phyloP scores from a whole-genome alignment of 1,139 yeast genomes.

The Pichia sp. region DNA sequence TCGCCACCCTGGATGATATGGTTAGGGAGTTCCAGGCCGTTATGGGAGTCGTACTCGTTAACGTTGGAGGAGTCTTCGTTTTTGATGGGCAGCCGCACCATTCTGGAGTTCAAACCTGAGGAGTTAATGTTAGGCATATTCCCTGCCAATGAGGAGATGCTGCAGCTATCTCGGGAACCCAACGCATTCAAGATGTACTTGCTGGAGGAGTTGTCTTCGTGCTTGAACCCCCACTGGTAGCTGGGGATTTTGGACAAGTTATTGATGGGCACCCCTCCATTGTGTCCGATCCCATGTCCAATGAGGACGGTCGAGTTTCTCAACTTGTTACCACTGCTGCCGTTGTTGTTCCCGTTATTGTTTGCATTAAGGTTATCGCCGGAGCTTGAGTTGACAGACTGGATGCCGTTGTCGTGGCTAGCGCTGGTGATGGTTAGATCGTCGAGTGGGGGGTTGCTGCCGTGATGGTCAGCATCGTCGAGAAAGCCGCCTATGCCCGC shows the following conservation, averaged over 20 bases:
- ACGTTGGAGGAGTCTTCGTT: conserved; percentile 11
- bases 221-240: conserved; percentile 32
- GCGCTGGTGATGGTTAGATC: neutral
- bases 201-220: conserved; percentile 24
- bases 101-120: conserved; percentile 26
- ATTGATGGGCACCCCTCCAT: conserved; percentile 31
- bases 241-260: conserved; percentile 32
- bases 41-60: conserved; percentile 9
- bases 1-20: conserved; percentile 17
- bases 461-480: neutral
- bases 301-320: conserved; percentile 21
- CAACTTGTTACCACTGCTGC: neutral
- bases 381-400: neutral
- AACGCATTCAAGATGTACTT: conserved; percentile 20
- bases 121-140: conserved; percentile 20
- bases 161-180: conserved; percentile 20
- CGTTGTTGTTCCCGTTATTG: neutral
- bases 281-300: conserved; percentile 33
- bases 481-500: neutral
- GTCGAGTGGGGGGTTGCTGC: neutral
- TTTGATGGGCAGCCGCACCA: conserved; percentile 28
- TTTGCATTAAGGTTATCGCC: neutral
- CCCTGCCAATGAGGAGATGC: conserved; percentile 29
- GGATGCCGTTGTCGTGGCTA: neutral
- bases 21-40: conserved; percentile 7